Percentiles rank a stretch among this genome's conserved stretches.
Conservation (phyloP, 2,329 filamentous ascomycete species). For the Berkeleyomyces basicola region DNA sequence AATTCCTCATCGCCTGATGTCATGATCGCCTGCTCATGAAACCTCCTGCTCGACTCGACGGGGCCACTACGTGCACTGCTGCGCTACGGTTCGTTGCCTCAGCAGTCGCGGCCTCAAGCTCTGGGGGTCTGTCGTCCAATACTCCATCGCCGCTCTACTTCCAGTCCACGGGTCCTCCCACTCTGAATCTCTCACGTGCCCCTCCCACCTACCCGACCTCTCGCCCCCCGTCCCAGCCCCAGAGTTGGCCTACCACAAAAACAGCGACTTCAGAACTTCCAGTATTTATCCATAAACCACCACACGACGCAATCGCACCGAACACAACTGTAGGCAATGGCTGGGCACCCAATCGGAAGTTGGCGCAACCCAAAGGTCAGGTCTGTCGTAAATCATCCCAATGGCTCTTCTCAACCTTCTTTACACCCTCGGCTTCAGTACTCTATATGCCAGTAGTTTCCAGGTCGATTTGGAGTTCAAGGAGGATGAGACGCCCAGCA, state of each 20-base stretch:
- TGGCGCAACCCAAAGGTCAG: not conserved
- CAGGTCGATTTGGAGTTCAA: conserved; percentile 5
- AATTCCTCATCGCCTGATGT: not conserved
- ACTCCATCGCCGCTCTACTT: not conserved
- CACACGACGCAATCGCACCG: not conserved
- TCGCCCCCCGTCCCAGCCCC: not conserved
- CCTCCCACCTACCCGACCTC: not conserved
- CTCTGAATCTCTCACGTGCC: not conserved
- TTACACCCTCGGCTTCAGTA: conserved; percentile 12
- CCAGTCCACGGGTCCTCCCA: not conserved
- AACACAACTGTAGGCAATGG: not conserved
- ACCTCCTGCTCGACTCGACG: conserved; percentile 40
- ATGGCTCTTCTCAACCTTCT: conserved; percentile 29
- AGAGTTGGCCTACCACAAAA: not conserved
- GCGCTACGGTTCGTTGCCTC: conserved; percentile 28
- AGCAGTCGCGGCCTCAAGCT: not conserved
- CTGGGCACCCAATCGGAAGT: not conserved
- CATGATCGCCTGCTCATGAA: conserved; percentile 33
- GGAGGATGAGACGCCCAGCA: not conserved
- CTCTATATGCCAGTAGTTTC: conserved; percentile 4
- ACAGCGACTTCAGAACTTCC: not conserved
- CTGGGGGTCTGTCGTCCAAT: not conserved
- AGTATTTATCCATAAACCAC: not conserved
- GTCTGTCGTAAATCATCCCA: conserved; percentile 11
- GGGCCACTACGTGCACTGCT: conserved; percentile 38